Evolutionary conservation across 371 early-diverging fungal genomes (phyloP).

Genomic region (Mortierella sp.): DNA sequence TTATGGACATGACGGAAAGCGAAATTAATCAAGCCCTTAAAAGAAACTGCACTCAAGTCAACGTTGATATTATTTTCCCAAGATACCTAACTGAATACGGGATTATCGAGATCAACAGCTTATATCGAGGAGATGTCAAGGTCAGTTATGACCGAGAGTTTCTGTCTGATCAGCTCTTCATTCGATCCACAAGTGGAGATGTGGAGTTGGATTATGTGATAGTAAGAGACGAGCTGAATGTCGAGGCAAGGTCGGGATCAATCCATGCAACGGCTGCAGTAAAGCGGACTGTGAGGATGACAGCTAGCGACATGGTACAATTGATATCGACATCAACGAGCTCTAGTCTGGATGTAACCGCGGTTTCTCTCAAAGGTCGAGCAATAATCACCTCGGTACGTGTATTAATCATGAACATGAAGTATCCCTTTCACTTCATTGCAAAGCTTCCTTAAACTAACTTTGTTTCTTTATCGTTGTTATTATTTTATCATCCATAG

Average conservation of each 20-base stretch:
- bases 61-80: constrained; percentile 19
- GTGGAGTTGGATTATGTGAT: background rate
- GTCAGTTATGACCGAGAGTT: background rate
- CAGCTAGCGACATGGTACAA: background rate
- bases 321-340: constrained; percentile 4
- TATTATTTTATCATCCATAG: background rate
- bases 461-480: background rate
- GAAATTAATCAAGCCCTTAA: constrained; percentile 4
- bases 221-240: background rate
- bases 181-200: background rate
- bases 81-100: background rate
- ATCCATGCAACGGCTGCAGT: constrained; percentile 1
- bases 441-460: no score
- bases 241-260: constrained; percentile 3
- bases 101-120: constrained; percentile 7
- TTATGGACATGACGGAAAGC: background rate
- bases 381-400: constrained; percentile 2
- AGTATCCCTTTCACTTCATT: no score
- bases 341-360: background rate
- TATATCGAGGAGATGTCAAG: constrained; percentile 3
- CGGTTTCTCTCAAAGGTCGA: background rate
- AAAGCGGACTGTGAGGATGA: background rate
- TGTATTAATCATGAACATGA: background rate
- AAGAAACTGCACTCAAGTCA: constrained; percentile 8
- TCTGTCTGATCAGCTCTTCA: background rate